These are phyloP conservation scores for Flaveria brownii DNA, from an alignment of 129 eudicot genomes.

Conservation along the genomic window DNA sequence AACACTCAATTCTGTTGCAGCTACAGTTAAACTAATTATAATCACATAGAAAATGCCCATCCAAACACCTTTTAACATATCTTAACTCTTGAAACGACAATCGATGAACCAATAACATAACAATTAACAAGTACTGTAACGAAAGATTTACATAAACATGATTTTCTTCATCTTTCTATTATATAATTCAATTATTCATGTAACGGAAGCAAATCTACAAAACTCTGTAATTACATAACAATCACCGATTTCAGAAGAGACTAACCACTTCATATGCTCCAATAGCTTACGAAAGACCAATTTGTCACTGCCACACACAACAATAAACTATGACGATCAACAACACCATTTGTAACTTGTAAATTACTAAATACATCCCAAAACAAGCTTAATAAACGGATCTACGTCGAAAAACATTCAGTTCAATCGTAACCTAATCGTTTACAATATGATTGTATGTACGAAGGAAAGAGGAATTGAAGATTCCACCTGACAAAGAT, in stretches of 20 bases:
- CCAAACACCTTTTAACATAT: not conserved
- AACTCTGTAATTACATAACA: slow-evolving; percentile 26
- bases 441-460: not conserved
- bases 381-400: not conserved
- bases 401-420: not conserved
- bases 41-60: slow-evolving; percentile 2
- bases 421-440: slow-evolving; percentile 6
- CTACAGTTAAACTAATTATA: not conserved
- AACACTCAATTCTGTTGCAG: not conserved
- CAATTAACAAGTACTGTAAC: not conserved
- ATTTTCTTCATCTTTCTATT: not conserved
- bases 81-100: not conserved
- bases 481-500: slow-evolving; percentile 27
- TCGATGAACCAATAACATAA: not conserved
- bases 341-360: not conserved
- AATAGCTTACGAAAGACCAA: slow-evolving; percentile 26
- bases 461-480: slow-evolving; percentile 13
- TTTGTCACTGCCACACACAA: slow-evolving; percentile 27
- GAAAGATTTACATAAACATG: not conserved
- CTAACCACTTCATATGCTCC: slow-evolving; percentile 53
- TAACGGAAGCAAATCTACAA: slow-evolving; percentile 27
- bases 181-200: not conserved
- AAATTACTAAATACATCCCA: not conserved
- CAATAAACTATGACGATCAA: slow-evolving; percentile 24
- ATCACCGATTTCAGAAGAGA: slow-evolving; percentile 32